Evolutionary conservation across 768 basidiomycete genomes (phyloP), one percentile per base, ranked within the genome.

Genomic region (Podaxis carcinomalis): DNA sequence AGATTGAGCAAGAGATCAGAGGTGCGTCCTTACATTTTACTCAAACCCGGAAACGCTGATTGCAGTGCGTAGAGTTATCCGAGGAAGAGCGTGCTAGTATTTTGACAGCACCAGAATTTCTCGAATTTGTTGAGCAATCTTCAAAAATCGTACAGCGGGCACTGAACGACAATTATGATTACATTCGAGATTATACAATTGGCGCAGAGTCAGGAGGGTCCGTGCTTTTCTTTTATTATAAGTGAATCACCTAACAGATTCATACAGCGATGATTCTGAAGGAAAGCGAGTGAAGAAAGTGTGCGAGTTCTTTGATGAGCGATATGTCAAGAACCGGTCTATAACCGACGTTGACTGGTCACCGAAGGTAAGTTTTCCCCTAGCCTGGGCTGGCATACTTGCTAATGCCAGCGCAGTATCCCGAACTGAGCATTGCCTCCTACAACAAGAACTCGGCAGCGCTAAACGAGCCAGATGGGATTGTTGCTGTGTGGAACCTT

Each of bases 271-370:
- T 62, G 94, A 95, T 54, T 89, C 88, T 0, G 95, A 96, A 74
- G 94, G 93, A 6, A 86, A 88, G 66, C 86, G 88, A 52, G 89
- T 98, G 44, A 95, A 96, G 72, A 83, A 87, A n/a, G 80, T 96
- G n/a, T 98, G 96, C 68, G 88, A 90, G 50, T 98, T 98, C 76
- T 88, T 81, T 65, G 95, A 97, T 69, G 93, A 97, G 69, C 82
- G 91, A 51, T 91, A 92, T 74, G 90, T 90, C 5, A 93, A 91
- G 74, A 95, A 96, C 69, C 79, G 97, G 56, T 96, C 95, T 5
- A 92, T 99, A 62, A 99, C 97, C 1, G 94, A 93, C 66, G 80
- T 98, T 11, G 96, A 98, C 68, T 99, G 97, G 97, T 98, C 95
- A 54, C 93, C 93, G 2, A 98, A 98, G 80, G 96, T 93, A 63